phyloP scores from a whole-genome alignment of 1,139 yeast species.

The Suhomyces taliae region DNA sequence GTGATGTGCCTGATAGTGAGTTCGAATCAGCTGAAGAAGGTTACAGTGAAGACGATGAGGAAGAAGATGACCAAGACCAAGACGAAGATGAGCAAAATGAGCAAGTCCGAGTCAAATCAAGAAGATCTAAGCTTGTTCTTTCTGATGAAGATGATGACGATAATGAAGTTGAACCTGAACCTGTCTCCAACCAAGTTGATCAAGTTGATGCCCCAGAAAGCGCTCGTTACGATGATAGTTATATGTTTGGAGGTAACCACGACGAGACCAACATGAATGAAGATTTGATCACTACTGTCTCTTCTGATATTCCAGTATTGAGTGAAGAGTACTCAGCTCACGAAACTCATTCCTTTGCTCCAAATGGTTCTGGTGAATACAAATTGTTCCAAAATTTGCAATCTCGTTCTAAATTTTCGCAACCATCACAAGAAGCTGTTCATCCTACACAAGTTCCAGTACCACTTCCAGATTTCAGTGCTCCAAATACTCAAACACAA shows the following conservation, averaged over 20 bases:
- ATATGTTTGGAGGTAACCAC: slow-evolving; percentile 35
- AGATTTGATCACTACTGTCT: slow-evolving; percentile 18
- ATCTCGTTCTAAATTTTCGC: slow-evolving; percentile 19
- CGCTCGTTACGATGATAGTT: slow-evolving; percentile 32
- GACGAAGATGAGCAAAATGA: slow-evolving; percentile 21
- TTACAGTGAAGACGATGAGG: slow-evolving; percentile 17
- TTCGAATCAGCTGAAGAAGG: slow-evolving; percentile 24
- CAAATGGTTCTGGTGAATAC: not conserved
- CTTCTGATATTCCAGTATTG: slow-evolving; percentile 10
- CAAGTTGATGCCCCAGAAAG: slow-evolving; percentile 14
- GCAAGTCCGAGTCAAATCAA: slow-evolving; percentile 7
- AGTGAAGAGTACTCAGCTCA: not conserved
- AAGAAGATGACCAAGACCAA: slow-evolving; percentile 21
- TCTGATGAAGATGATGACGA: slow-evolving; percentile 19
- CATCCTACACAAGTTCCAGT: not conserved
- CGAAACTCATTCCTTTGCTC: not conserved
- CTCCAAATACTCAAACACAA: slow-evolving; percentile 11
- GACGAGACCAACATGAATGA: slow-evolving; percentile 16
- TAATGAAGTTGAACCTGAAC: no score
- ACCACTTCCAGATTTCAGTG: slow-evolving; percentile 20
- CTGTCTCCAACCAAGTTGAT: slow-evolving; percentile 12
- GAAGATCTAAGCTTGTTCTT: slow-evolving; percentile 12
- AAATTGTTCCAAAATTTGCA: slow-evolving; percentile 34
- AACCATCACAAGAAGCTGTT: slow-evolving; percentile 10
- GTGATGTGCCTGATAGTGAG: slow-evolving; percentile 19